Conservation (phyloP, 306 rosid genomes). For the Cicer yamashitae region DNA sequence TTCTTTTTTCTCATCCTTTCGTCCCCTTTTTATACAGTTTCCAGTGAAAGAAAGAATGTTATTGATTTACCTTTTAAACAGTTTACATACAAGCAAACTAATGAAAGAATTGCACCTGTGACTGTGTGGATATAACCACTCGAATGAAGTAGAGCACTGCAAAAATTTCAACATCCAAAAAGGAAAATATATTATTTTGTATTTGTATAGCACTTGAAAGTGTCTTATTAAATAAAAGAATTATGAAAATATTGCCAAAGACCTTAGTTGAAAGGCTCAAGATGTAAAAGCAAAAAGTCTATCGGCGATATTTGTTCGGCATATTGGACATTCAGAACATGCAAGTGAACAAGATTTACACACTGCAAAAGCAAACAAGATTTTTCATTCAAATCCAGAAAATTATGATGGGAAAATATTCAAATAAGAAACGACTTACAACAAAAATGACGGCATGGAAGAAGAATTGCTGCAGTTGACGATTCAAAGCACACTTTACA, state of each 20-base stretch:
- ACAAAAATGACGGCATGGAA: conserved; percentile 98
- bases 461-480: conserved; percentile 96
- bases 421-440: conserved; percentile 59
- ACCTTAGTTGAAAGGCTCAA: conserved; percentile 60
- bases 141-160: conserved; percentile 59
- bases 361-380: conserved; percentile 51
- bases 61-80: conserved; percentile 62
- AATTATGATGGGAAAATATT: background rate
- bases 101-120: conserved; percentile 77
- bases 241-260: conserved; percentile 25
- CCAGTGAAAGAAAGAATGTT: conserved; percentile 50
- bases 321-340: conserved; percentile 96
- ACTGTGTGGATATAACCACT: conserved; percentile 45
- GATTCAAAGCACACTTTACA: conserved; percentile 97
- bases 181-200: conserved; percentile 28
- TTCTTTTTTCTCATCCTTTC: conserved; percentile 47
- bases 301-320: conserved; percentile 89
- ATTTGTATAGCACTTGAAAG: conserved; percentile 7
- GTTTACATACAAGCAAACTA: conserved; percentile 74
- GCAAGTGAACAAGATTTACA: conserved; percentile 98
- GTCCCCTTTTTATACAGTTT: conserved; percentile 63
- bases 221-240: background rate
- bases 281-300: conserved; percentile 95
- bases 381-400: conserved; percentile 28
- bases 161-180: conserved; percentile 41